Conservation (phyloP, 148 eudicot species). For the Heliosperma pusillum region DNA sequence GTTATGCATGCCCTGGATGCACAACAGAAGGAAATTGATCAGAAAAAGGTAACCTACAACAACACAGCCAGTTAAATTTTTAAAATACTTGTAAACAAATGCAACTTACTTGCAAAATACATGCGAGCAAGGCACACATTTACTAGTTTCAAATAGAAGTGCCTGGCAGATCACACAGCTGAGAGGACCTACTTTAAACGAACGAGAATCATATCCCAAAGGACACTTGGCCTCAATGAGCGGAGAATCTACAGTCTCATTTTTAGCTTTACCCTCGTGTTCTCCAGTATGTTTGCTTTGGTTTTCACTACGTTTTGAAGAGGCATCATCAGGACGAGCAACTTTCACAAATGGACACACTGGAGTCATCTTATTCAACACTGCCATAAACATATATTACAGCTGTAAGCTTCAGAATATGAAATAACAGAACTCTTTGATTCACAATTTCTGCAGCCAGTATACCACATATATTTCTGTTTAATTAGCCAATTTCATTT, state of each 20-base stretch:
- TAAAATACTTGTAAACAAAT: background rate
- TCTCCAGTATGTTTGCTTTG: conserved; percentile 56
- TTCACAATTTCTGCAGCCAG: background rate
- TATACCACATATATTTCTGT: background rate
- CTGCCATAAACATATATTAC: conserved; percentile 12
- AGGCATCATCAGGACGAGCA: conserved; percentile 78
- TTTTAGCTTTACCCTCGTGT: conserved; percentile 47
- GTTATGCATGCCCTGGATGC: conserved; percentile 72
- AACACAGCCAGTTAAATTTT: background rate
- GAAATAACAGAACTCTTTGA: background rate
- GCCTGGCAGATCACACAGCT: conserved; percentile 94
- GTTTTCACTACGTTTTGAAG: conserved; percentile 58
- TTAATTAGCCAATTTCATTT: background rate
- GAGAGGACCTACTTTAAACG: conserved; percentile 89
- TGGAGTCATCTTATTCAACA: conserved; percentile 59
- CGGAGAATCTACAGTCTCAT: conserved; percentile 44
- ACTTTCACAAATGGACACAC: conserved; percentile 91
- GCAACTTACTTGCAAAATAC: conserved; percentile 83
- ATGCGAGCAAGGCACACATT: conserved; percentile 88
- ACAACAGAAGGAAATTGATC: conserved; percentile 14
- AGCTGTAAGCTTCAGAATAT: background rate
- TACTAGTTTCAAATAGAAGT: conserved; percentile 83
- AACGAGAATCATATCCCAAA: conserved; percentile 85
- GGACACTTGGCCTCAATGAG: conserved; percentile 73
- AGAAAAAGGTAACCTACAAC: conserved; percentile 9